A percentile compares a stretch with the other conserved stretches of the same genome.
phyloP scores from a whole-genome alignment of 306 rosid genomes.

The Vigna unguiculata region DNA sequence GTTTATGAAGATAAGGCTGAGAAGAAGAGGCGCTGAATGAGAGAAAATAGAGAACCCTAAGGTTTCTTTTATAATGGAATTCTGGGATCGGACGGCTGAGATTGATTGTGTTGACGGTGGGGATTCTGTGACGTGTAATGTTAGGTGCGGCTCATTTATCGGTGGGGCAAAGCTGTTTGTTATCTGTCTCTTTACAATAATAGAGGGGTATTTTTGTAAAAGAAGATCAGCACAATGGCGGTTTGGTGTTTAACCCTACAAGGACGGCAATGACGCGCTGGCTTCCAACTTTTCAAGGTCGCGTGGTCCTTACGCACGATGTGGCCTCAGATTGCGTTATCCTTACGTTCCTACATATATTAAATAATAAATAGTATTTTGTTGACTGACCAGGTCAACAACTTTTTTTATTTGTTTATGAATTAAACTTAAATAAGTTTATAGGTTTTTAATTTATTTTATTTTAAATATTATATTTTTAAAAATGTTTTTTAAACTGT shows the following conservation, averaged over 20 bases:
- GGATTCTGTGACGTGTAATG: constrained; percentile 37
- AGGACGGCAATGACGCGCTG: constrained; percentile 41
- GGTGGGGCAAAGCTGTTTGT: neutral
- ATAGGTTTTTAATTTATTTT: too few relatives aligned
- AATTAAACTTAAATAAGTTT: too few relatives aligned
- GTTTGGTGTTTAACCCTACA: neutral
- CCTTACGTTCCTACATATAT: neutral
- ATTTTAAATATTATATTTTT: too few relatives aligned
- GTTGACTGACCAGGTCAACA: neutral
- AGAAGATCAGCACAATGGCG: neutral
- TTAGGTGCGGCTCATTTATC: constrained; percentile 40
- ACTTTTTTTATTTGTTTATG: too few relatives aligned
- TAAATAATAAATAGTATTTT: neutral
- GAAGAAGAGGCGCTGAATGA: constrained; percentile 10
- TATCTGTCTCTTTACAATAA: constrained; percentile 4
- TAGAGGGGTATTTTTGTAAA: constrained; percentile 36
- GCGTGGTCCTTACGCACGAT: constrained; percentile 34
- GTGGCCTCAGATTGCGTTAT: constrained; percentile 5
- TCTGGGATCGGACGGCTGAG: constrained; percentile 44
- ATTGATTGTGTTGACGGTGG: constrained; percentile 40
- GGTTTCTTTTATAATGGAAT: constrained; percentile 29
- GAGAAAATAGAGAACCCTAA: neutral
- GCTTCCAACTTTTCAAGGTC: constrained; percentile 18
- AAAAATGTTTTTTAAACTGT: too few relatives aligned
- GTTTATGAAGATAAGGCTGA: too few relatives aligned